phyloP scores from a whole-genome alignment of 2,329 filamentous ascomycete genomes.

The Fusarium musae region DNA sequence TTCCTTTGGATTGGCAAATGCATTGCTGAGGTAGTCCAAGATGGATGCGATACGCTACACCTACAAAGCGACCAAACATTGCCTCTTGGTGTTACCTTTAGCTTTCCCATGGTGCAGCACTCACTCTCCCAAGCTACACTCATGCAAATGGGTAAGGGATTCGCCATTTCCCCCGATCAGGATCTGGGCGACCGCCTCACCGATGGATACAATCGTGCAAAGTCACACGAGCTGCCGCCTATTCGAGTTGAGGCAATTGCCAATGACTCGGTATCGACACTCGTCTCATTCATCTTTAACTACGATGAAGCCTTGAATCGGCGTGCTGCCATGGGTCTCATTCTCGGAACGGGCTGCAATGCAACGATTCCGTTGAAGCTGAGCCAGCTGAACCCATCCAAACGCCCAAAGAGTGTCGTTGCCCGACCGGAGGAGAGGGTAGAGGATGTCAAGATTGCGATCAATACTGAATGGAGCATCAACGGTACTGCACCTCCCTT shows the following conservation, averaged over 20 bases:
- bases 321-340: constrained; percentile 80
- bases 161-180: constrained; percentile 69
- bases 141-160: constrained; percentile 78
- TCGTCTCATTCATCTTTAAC: constrained; percentile 80
- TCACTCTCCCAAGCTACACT: constrained; percentile 71
- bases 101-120: constrained; percentile 75
- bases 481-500: constrained; percentile 78
- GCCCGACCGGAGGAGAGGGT: constrained; percentile 58
- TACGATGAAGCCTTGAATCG: constrained; percentile 69
- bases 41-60: constrained; percentile 60
- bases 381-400: constrained; percentile 70
- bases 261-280: constrained; percentile 83
- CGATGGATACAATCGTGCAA: constrained; percentile 67
- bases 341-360: constrained; percentile 84
- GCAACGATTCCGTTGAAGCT: constrained; percentile 80
- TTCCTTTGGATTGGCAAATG: constrained; percentile 86
- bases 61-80: constrained; percentile 59
- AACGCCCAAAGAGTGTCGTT: constrained; percentile 63
- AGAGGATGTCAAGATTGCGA: constrained; percentile 72
- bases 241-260: constrained; percentile 80
- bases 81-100: constrained; percentile 76
- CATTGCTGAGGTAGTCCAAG: constrained; percentile 77
- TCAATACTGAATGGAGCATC: constrained; percentile 89
- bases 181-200: constrained; percentile 70
- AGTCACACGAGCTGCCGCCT: constrained; percentile 63